Conservation (phyloP, 768 basidiomycete species). For the Sporobolomyces phaffii region DNA sequence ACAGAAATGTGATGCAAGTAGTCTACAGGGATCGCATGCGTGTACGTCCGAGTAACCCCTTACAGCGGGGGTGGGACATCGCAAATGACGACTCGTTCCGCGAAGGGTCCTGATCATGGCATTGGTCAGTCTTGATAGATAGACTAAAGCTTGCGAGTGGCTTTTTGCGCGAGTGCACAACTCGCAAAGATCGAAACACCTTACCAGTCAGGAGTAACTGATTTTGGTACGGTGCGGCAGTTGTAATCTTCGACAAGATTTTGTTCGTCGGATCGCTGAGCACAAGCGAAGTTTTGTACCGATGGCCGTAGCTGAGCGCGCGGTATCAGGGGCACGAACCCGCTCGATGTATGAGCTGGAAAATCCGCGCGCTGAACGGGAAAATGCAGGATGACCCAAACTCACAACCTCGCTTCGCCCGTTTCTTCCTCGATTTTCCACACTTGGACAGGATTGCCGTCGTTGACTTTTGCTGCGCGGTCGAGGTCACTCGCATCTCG, state of each 20-base stretch:
- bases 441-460: conserved; percentile 46
- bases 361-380: too few relatives aligned
- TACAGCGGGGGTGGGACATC: too few relatives aligned
- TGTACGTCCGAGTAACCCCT: too few relatives aligned
- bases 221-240: conserved; percentile 55
- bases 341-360: background rate
- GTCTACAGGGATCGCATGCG: too few relatives aligned
- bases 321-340: too few relatives aligned
- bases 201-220: conserved; percentile 43
- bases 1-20: too few relatives aligned
- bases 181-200: background rate
- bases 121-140: background rate
- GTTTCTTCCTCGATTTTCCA: conserved; percentile 53
- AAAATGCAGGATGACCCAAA: conserved; percentile 43
- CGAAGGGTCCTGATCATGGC: conserved; percentile 24
- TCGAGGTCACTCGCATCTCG: conserved; percentile 8
- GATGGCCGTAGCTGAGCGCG: conserved; percentile 24
- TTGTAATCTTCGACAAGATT: conserved; percentile 56
- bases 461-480: conserved; percentile 27
- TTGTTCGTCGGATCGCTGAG: conserved; percentile 62
- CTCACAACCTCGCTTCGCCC: conserved; percentile 58
- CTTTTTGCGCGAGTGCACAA: too few relatives aligned
- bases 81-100: conserved; percentile 12
- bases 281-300: conserved; percentile 48
- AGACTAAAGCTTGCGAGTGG: background rate